Evolutionary conservation across 768 basidiomycete species (phyloP), one percentile per base, ranked within the genome.

Genomic region (Rhodotorula sphaerocarpa): DNA sequence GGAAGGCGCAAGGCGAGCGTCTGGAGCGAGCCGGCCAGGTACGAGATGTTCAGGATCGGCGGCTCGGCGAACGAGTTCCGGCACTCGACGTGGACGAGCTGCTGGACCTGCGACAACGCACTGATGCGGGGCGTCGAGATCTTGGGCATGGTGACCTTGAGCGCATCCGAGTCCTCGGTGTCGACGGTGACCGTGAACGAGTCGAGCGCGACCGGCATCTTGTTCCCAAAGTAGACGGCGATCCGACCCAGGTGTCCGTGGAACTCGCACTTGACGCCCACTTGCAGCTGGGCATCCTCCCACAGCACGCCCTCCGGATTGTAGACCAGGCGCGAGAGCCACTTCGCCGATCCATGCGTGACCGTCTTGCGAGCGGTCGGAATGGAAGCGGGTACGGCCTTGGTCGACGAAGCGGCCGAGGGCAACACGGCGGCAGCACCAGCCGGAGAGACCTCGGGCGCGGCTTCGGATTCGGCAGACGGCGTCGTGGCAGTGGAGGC

Each of bases 171-270:
- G 65, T 93, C 83, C 55, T 81, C 79, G 63, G 85, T 81, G 23
- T 78, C 76, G 68, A 96, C 78, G 3, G 85, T 84, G 10, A 89
- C 86, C 7, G 90, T 91, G 76, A 99, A 90, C 23, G 89, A 86
- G 7, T 86, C 87, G 71, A 99, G 82, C n/a, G 93, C 82, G 12
- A 83, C 83, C 10, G 87, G 82, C 54, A 91, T 79, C 75, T 99
- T 99, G 80, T 97, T 99, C 69, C 95, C 95, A 65, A 97, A 81
- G 77, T 95, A 97, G 42, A 99, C 79, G 30, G 92, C 92, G 51
- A 99, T 73, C 71, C 96, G 90, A 21, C 93, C 95, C 43, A 91
- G 82, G 71, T 93, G 87, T 21, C 88, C 87, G 74, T 97, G 93
- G 75, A 88, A 99, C 72, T 91, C 86, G 34, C 91, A 90, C 78